phyloP scores from a whole-genome alignment of 176 grass and related monocot species.

The Oryza punctata region DNA sequence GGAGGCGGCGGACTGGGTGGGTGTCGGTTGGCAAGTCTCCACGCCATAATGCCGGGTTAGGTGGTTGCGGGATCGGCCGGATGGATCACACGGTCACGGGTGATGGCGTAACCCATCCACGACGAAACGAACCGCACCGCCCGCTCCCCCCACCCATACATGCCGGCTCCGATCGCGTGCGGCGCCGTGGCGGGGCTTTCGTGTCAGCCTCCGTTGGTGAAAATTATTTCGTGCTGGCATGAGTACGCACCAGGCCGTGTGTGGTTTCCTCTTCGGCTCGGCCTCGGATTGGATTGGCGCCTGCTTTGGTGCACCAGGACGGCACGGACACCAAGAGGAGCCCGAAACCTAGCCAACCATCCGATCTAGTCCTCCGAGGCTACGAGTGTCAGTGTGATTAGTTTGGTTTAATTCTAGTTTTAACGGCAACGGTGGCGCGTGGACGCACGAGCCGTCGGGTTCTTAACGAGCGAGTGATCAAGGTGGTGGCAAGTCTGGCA shows the following conservation, averaged over 20 bases:
- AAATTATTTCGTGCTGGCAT: neutral
- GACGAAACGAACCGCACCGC: neutral
- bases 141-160: neutral
- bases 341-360: neutral
- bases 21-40: slow-evolving; percentile 38
- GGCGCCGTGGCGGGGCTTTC: neutral
- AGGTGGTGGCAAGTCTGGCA: neutral
- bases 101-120: neutral
- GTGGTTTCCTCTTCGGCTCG: neutral
- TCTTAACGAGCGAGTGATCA: slow-evolving; percentile 2
- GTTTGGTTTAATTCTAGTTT: neutral
- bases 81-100: neutral
- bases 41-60: neutral
- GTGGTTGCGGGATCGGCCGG: too few species aligned
- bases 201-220: neutral
- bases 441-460: neutral
- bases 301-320: neutral
- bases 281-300: neutral
- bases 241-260: neutral
- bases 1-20: neutral
- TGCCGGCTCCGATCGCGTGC: neutral
- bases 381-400: neutral
- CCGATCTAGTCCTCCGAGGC: neutral
- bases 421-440: slow-evolving; percentile 1
- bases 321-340: neutral